phyloP scores from a whole-genome alignment of 73 alveolate species.

The Paramecium biaurelia region DNA sequence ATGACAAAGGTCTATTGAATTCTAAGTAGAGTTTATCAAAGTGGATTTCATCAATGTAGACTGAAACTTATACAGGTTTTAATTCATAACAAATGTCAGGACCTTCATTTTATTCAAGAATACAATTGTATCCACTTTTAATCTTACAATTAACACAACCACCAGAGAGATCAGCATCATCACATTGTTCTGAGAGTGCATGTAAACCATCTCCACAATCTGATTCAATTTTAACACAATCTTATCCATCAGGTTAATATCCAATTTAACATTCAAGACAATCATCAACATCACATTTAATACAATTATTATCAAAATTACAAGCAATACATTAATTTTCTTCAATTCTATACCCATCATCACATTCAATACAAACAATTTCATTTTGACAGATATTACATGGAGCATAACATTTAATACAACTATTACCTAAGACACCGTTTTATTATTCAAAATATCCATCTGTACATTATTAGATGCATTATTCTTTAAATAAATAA shows the following conservation, averaged over 20 bases:
- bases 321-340: not conserved
- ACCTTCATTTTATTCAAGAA: conserved; percentile 25
- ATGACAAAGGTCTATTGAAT: not conserved
- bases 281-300: not conserved
- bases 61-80: not conserved
- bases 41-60: conserved; percentile 15
- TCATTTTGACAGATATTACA: not conserved
- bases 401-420: conserved; percentile 22
- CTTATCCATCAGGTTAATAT: not conserved
- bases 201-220: conserved; percentile 53
- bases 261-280: conserved; percentile 26
- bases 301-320: not conserved
- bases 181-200: conserved; percentile 49
- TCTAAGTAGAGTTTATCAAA: not conserved
- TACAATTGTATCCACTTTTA: conserved; percentile 10
- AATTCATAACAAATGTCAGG: conserved; percentile 23
- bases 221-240: not conserved
- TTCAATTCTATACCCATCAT: not conserved
- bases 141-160: conserved; percentile 1
- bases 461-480: not conserved
- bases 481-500: not conserved
- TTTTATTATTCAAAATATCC: conserved; percentile 30
- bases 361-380: not conserved
- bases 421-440: conserved; percentile 24
- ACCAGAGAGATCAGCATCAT: not conserved